Percentiles rank a stretch among this genome's conserved stretches.
These are phyloP conservation scores for Beverwykella pulmonaria DNA, from an alignment of 495 filamentous ascomycete species.

Conservation along the genomic window DNA sequence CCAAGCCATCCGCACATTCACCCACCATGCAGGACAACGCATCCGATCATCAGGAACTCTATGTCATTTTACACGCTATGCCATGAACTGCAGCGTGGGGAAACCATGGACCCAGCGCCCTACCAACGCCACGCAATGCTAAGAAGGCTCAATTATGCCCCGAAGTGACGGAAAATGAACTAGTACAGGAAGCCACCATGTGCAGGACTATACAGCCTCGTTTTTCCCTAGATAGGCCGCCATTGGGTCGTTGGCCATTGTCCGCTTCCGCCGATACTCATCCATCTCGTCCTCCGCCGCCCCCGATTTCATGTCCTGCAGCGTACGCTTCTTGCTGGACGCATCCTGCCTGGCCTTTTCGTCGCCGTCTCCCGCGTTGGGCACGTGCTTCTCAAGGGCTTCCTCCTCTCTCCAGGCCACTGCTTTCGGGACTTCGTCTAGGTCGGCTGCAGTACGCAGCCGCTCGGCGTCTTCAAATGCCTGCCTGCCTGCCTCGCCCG, in stretches of 20 bases:
- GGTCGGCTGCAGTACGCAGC: conserved; percentile 55
- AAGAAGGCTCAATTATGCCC: conserved; percentile 5
- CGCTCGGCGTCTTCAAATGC: conserved; percentile 70
- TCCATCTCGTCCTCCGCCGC: conserved; percentile 83
- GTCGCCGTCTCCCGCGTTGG: conserved; percentile 43
- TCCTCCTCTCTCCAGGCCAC: conserved; percentile 46
- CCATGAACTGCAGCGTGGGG: conserved; percentile 17
- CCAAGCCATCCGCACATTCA: conserved; percentile 7
- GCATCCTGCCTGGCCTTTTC: conserved; percentile 45
- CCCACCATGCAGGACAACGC: conserved; percentile 36
- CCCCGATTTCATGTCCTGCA: conserved; percentile 74
- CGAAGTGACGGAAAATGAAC: not conserved
- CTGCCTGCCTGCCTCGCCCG: conserved; percentile 78
- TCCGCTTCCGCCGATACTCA: conserved; percentile 71
- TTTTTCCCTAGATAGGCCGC: conserved; percentile 70
- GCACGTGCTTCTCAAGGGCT: conserved; percentile 40
- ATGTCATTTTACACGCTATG: conserved; percentile 29
- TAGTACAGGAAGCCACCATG: not conserved
- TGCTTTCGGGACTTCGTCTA: conserved; percentile 41
- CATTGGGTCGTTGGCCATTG: conserved; percentile 81
- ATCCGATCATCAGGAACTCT: conserved; percentile 34
- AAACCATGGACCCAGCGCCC: not conserved
- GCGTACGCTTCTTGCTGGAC: conserved; percentile 65
- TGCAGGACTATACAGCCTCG: conserved; percentile 43
- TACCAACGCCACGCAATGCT: conserved; percentile 36